phyloP scores from a whole-genome alignment of 345 rosid genomes.

The Hypericum perforatum region DNA sequence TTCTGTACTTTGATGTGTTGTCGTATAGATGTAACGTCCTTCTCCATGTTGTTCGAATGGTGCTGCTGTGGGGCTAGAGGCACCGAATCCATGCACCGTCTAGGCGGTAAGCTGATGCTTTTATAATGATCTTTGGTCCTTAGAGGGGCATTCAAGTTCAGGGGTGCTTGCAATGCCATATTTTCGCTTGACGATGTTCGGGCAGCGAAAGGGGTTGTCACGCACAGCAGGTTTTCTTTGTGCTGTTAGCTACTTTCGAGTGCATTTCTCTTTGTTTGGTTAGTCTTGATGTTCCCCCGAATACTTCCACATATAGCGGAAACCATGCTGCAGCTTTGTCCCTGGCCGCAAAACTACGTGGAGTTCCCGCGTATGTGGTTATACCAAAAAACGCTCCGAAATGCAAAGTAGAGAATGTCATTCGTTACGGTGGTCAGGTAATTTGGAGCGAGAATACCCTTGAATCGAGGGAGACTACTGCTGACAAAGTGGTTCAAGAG shows the following conservation, averaged over 20 bases:
- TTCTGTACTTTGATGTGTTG: too few relatives aligned
- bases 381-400: constrained; percentile 81
- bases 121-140: background rate
- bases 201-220: constrained; percentile 78
- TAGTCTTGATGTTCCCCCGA: constrained; percentile 11
- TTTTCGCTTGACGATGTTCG: constrained; percentile 49
- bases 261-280: constrained; percentile 1
- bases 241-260: background rate
- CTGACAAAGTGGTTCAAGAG: constrained; percentile 50
- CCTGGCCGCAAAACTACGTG: constrained; percentile 71
- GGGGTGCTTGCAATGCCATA: constrained; percentile 91
- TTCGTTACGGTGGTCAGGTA: constrained; percentile 71
- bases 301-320: constrained; percentile 38
- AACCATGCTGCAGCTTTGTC: constrained; percentile 96
- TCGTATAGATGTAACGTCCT: too few relatives aligned
- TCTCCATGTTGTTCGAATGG: too few relatives aligned
- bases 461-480: constrained; percentile 58
- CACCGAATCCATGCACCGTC: too few relatives aligned
- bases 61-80: too few relatives aligned
- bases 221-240: constrained; percentile 72
- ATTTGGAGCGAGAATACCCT: constrained; percentile 60
- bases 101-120: background rate
- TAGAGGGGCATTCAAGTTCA: constrained; percentile 85
- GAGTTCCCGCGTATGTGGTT: constrained; percentile 65
- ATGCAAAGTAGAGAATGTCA: constrained; percentile 79